These are phyloP conservation scores for Phanerodontia chrysosporium DNA, from an alignment of 768 basidiomycete genomes.

Conservation along the genomic window DNA sequence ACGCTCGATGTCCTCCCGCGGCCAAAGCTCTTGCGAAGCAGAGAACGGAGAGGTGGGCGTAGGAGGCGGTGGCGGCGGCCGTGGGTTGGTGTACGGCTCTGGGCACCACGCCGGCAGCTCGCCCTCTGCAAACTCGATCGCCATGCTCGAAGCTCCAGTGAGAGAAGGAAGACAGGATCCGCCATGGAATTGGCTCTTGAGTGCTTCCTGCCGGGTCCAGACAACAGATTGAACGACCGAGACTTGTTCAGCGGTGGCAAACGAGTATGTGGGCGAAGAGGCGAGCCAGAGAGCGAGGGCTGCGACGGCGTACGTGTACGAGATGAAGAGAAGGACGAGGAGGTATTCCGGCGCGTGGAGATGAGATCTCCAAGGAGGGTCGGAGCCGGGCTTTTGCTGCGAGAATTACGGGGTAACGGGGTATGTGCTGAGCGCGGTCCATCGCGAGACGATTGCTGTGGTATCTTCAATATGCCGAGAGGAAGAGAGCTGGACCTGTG, in stretches of 20 bases:
- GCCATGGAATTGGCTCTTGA: neutral
- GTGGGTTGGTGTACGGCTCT: slow-evolving; percentile 18
- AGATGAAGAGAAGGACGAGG: slow-evolving; percentile 11
- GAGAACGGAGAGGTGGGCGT: neutral
- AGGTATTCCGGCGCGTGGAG: slow-evolving; percentile 5
- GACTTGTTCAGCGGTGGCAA: slow-evolving; percentile 6
- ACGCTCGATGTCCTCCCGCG: slow-evolving; percentile 6
- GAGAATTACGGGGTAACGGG: slow-evolving; percentile 8
- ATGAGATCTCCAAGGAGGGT: slow-evolving; percentile 1
- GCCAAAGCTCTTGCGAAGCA: neutral
- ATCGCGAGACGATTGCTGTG: slow-evolving; percentile 10
- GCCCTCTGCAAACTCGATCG: slow-evolving; percentile 3
- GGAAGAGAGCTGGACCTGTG: neutral
- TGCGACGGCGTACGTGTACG: slow-evolving; percentile 3
- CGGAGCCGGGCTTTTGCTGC: slow-evolving; percentile 6
- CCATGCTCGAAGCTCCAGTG: neutral
- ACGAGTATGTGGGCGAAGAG: slow-evolving; percentile 3
- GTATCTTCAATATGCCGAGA: slow-evolving; percentile 2
- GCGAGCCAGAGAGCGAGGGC: neutral
- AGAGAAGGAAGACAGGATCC: slow-evolving; percentile 2
- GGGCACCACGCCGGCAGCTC: slow-evolving; percentile 10
- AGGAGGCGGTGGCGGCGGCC: slow-evolving; percentile 19
- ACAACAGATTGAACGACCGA: slow-evolving; percentile 2
- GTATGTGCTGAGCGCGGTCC: slow-evolving; percentile 5
- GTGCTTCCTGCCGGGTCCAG: neutral